These are phyloP conservation scores for Alternaria sp. DNA, from an alignment of 2,329 filamentous ascomycete genomes.

Conservation along the genomic window DNA sequence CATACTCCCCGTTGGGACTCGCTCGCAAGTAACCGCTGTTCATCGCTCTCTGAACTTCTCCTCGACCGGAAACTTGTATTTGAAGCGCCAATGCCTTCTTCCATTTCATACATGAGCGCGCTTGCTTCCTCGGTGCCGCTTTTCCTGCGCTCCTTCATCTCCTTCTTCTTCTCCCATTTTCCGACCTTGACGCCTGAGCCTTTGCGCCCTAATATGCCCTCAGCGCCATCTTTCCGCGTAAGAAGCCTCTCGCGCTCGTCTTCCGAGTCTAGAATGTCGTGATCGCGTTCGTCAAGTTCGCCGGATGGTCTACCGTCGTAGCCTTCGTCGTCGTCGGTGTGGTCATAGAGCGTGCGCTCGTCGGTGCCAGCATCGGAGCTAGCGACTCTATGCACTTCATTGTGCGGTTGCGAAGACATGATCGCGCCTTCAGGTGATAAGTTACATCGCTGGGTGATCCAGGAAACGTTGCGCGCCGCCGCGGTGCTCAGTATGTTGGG, in stretches of 20 bases:
- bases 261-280: constrained; percentile 56
- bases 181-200: constrained; percentile 44
- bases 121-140: constrained; percentile 69
- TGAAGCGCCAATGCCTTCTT: constrained; percentile 76
- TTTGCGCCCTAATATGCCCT: constrained; percentile 40
- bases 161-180: constrained; percentile 34
- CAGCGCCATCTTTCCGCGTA: constrained; percentile 37
- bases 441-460: constrained; percentile 25
- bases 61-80: constrained; percentile 51
- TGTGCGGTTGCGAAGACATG: constrained; percentile 36
- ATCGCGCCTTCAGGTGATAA: constrained; percentile 9
- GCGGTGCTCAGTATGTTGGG: constrained; percentile 10
- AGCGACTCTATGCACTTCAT: constrained; percentile 23
- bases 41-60: constrained; percentile 57
- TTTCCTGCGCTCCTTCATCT: constrained; percentile 53
- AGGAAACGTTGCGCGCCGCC: constrained; percentile 17
- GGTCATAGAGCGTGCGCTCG: constrained; percentile 46
- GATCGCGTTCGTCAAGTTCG: constrained; percentile 49
- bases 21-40: constrained; percentile 63
- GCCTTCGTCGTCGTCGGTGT: constrained; percentile 43
- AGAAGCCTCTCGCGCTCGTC: constrained; percentile 58
- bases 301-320: constrained; percentile 47
- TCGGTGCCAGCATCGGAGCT: constrained; percentile 40
- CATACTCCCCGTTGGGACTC: constrained; percentile 52
- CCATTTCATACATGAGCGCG: constrained; percentile 88